phyloP scores from a whole-genome alignment of 352 stramenopile species.

The Phytophthora europaea region DNA sequence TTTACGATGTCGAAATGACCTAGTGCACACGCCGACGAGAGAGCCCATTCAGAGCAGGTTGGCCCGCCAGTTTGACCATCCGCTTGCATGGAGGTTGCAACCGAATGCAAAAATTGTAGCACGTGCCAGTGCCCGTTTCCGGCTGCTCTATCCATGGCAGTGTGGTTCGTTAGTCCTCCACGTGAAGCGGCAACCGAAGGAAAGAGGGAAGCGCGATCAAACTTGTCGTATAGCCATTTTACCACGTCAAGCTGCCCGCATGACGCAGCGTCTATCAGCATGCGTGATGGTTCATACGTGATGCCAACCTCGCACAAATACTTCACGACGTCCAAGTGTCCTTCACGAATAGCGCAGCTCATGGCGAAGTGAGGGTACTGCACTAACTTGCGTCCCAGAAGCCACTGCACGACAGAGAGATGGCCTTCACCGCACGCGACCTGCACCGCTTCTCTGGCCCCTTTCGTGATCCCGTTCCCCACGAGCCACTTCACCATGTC shows the following conservation, averaged over 20 bases:
- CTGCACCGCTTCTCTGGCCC: constrained; percentile 6
- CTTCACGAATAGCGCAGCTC: constrained; percentile 8
- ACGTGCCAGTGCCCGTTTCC: not conserved
- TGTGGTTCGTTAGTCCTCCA: not conserved
- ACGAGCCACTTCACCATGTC: constrained; percentile 24
- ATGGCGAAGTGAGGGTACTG: constrained; percentile 24
- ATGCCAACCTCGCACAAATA: constrained; percentile 11
- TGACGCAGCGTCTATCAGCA: constrained; percentile 2
- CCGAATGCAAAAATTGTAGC: not conserved
- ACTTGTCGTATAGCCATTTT: not conserved
- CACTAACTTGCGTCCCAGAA: constrained; percentile 7
- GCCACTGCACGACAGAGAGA: constrained; percentile 10
- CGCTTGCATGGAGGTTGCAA: not conserved
- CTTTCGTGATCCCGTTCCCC: constrained; percentile 9
- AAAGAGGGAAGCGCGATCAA: not conserved
- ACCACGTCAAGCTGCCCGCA: not conserved
- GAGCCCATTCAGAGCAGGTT: constrained; percentile 2
- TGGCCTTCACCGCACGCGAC: constrained; percentile 12
- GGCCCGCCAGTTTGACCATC: not conserved
- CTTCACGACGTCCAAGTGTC: constrained; percentile 21
- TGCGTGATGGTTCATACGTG: not conserved
- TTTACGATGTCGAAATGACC: constrained; percentile 1
- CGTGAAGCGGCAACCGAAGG: not conserved
- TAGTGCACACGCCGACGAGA: not conserved
- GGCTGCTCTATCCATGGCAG: not conserved